Percentiles rank a stretch among this genome's conserved stretches.
phyloP scores from a whole-genome alignment of 1,284 basidiomycete species.

The Leccinum ponderosum region DNA sequence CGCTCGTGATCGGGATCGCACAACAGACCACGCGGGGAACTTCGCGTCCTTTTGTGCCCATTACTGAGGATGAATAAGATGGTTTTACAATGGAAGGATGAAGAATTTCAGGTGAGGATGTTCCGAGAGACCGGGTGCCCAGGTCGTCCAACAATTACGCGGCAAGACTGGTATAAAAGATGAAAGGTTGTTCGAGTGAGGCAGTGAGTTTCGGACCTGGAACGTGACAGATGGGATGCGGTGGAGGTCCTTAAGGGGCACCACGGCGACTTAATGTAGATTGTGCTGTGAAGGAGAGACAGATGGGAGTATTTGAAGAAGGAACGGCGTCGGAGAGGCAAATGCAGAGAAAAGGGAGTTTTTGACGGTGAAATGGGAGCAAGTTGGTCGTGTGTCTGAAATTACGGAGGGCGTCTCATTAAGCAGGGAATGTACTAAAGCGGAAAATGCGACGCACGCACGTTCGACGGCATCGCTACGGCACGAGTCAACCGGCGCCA shows the following conservation, averaged over 20 bases:
- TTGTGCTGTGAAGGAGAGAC: constrained; percentile 13
- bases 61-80: constrained; percentile 33
- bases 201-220: constrained; percentile 11
- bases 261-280: constrained; percentile 10
- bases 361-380: constrained; percentile 25
- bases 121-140: neutral
- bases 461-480: constrained; percentile 40
- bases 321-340: constrained; percentile 8
- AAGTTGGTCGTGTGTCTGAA: constrained; percentile 41
- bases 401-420: constrained; percentile 30
- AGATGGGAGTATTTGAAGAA: constrained; percentile 6
- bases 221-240: constrained; percentile 1
- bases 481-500: constrained; percentile 18
- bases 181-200: constrained; percentile 7
- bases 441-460: constrained; percentile 38
- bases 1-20: constrained; percentile 74
- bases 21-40: constrained; percentile 83
- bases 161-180: constrained; percentile 1
- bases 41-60: constrained; percentile 77
- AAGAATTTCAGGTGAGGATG: neutral
- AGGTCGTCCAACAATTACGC: constrained; percentile 3
- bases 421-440: constrained; percentile 23
- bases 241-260: constrained; percentile 16
- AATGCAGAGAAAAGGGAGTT: constrained; percentile 13
- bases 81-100: constrained; percentile 10